These are phyloP conservation scores for Typha latifolia DNA, from an alignment of 176 grass and related monocot genomes.

Conservation along the genomic window DNA sequence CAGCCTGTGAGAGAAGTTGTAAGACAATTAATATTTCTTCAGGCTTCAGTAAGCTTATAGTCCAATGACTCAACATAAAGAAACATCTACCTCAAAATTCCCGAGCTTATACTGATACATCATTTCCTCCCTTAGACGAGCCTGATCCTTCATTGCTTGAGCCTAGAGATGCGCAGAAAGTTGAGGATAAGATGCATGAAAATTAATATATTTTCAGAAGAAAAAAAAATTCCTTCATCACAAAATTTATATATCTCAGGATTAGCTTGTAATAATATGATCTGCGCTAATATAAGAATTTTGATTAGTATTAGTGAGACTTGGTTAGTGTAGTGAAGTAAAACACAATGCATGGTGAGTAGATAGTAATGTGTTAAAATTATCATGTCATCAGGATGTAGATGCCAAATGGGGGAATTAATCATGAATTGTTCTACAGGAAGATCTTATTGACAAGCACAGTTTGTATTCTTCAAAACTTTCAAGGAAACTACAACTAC, in stretches of 20 bases:
- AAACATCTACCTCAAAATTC: constrained; percentile 58
- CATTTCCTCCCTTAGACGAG: constrained; percentile 95
- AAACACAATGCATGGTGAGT: not conserved
- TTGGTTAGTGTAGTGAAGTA: too few species aligned
- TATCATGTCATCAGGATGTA: not conserved
- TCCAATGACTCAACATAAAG: not conserved
- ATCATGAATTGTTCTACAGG: not conserved
- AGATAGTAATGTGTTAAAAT: not conserved
- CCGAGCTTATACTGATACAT: constrained; percentile 85
- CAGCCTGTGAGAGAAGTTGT: constrained; percentile 43
- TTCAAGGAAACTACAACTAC: too few species aligned
- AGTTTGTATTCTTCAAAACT: too few species aligned
- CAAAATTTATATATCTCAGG: not conserved
- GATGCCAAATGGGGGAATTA: not conserved
- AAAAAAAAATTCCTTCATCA: not conserved
- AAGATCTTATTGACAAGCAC: too few species aligned
- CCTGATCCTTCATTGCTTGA: constrained; percentile 98
- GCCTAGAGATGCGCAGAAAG: constrained; percentile 43
- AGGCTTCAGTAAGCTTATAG: not conserved
- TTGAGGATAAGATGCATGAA: not conserved
- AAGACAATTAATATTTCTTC: not conserved
- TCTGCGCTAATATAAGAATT: not conserved
- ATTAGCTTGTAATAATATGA: not conserved
- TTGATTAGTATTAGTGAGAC: not conserved
- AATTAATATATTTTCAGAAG: not conserved